phyloP scores from a whole-genome alignment of 1,284 basidiomycete species.

The Ceratobasidium papillatum region DNA sequence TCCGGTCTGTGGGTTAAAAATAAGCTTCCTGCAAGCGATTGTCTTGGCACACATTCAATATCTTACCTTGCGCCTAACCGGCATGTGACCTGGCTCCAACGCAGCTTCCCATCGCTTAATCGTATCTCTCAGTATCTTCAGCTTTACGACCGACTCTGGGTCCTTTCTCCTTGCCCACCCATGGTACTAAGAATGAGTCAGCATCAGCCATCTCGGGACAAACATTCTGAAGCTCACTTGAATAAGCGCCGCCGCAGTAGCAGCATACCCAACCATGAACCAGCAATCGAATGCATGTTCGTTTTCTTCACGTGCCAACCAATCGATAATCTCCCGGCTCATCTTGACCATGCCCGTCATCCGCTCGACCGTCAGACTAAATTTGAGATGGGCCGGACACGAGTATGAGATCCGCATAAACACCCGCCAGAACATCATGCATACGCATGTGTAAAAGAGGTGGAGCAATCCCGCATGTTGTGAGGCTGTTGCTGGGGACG shows the following conservation, averaged over 20 bases:
- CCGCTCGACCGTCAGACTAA: slow-evolving; percentile 78
- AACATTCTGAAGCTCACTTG: slow-evolving; percentile 65
- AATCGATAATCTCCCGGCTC: slow-evolving; percentile 85
- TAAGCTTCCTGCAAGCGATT: not conserved
- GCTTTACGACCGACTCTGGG: slow-evolving; percentile 71
- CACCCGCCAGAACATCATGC: slow-evolving; percentile 91
- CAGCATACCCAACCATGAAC: slow-evolving; percentile 85
- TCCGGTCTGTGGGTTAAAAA: slow-evolving; percentile 69
- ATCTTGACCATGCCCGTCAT: slow-evolving; percentile 79
- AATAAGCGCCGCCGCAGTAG: slow-evolving; percentile 89
- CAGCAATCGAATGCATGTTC: slow-evolving; percentile 78
- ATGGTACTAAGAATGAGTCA: slow-evolving; percentile 70
- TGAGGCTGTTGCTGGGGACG: slow-evolving; percentile 63
- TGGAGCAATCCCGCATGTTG: slow-evolving; percentile 80
- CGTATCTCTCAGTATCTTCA: slow-evolving; percentile 82
- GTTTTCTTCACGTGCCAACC: slow-evolving; percentile 83
- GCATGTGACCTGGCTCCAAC: slow-evolving; percentile 87
- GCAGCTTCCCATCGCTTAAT: slow-evolving; percentile 84
- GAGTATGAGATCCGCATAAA: slow-evolving; percentile 95
- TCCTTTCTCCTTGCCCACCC: slow-evolving; percentile 89
- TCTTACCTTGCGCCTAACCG: slow-evolving; percentile 82
- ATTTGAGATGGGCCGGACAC: slow-evolving; percentile 84
- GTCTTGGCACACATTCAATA: slow-evolving; percentile 34
- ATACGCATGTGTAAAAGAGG: slow-evolving; percentile 84
- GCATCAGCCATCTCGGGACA: not conserved